Base-by-base conservation (phyloP, 192 early-diverging fungal genomes). In the Backusella psychrophila region DNA sequence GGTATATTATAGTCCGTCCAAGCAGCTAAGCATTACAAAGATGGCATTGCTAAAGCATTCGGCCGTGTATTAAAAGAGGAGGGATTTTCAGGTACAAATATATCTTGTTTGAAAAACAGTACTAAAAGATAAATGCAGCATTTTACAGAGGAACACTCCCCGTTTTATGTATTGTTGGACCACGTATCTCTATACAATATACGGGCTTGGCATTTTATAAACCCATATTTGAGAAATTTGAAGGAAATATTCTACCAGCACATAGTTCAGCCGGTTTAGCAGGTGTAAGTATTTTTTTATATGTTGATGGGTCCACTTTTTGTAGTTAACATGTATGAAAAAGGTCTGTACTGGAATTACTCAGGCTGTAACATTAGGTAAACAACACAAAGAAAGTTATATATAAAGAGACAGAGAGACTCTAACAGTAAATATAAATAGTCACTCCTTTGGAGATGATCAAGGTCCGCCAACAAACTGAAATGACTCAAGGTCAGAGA, bases 391-490 rank as follows among this genome's bases (percentile, higher is more conserved):
- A 26, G 26, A 8, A 59, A 59, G 5, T 6, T 29, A 9, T 19
- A 23, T 38, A 3, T 21, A 36, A 38, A 9, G 34, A 44, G 15
- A 29, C 3, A 17, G 17, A 39, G 7, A 49, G 12, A 14, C 12
- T 19, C 39, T 53, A 15, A 26, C 23, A 0, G 33, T 44, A 17
- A 39, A 19, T 66, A 31, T 53, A 23, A 49, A 53, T 15, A 79
- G 84, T 85, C 5, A 85, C 84, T 19, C 84, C 84, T 34, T 66
- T 85, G 34, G 84, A 85, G 39, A 81, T 83, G 68, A 78, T 85
- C 21, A 85, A 85, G 44, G 79, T 85, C 46, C 76, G 84, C 11
- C 84, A 85, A 69, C 84, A 85, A 42, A 85, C 84, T 14, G 84
- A 85, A 67, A 36, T 85, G 65, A 76, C 77, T 21, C 75, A 74